Evolutionary conservation across 1,139 yeast species (phyloP), one percentile per base, ranked within the genome.

Genomic region (Blastobotrys petasosporus): DNA sequence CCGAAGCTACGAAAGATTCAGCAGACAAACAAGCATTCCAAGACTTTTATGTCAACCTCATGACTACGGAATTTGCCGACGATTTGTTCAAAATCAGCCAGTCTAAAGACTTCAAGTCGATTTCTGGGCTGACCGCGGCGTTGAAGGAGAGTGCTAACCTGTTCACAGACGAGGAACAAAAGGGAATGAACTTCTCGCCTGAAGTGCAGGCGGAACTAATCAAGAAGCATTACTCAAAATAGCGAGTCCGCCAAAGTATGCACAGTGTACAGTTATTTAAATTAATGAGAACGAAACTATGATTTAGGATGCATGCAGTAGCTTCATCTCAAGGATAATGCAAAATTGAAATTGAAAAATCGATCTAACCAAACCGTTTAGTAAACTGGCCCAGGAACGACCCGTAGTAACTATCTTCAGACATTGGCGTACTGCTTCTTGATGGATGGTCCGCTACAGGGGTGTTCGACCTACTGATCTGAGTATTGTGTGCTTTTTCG

Each of bases 91-190:
- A 57, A 37, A 52, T 68, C 32, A 64, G 72, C 11, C 57, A 64
- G 44, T 61, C 68, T 32, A 61, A 62, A 29, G 70, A 68, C 37
- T 68, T 68, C 48, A 59, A 61, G 28, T 61, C 68, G 11, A 54
- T 68, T 41, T 58, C 58, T 13, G 54, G 65, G 42, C 54, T 68
- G 31, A 63, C 68, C 40, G 55, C 59, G 13, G 69, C 69, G 1
- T 58, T 68, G 41, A 68, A 67, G 49, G 59, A 63, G 41, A 72
- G 73, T 17, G 57, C 57, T 31, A 66, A 67, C 42, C 58, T 68
- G 39, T 69, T 68, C 53, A 62, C 59, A 32, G 50, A 51, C 5
- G 63, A 64, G 34, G 69, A 67, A 45, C 34, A 37, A 15, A 37
- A 39, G 23, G 25, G 36, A 15, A 41, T 44, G 25, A 20, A 20